phyloP scores from a whole-genome alignment of 164 flowering plant species.

The Piper longum region DNA sequence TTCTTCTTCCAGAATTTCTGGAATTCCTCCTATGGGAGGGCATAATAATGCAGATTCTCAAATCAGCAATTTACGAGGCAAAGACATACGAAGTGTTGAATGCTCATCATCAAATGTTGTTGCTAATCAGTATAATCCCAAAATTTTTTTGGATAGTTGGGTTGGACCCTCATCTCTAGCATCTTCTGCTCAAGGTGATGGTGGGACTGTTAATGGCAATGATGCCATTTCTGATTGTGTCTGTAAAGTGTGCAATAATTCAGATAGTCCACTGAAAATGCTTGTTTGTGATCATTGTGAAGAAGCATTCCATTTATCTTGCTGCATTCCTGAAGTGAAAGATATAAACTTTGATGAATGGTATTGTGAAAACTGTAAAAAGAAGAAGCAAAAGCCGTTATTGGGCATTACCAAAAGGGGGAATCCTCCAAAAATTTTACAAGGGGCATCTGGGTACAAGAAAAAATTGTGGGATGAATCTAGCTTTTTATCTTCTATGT shows the following conservation, averaged over 20 bases:
- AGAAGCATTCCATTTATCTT: conserved; percentile 8
- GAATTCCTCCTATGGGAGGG: too few relatives aligned
- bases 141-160: conserved; percentile 35
- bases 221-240: conserved; percentile 11
- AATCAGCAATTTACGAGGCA: too few relatives aligned
- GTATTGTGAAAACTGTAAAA: conserved; percentile 5
- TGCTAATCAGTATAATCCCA: conserved; percentile 13
- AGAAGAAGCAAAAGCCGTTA: conserved; percentile 9
- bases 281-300: conserved; percentile 10
- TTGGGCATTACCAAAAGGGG: conserved; percentile 13
- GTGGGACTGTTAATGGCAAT: conserved; percentile 4
- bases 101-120: conserved; percentile 61
- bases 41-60: too few relatives aligned
- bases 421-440: conserved; percentile 9
- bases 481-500: conserved; percentile 40
- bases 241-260: conserved; percentile 18
- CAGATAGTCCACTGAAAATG: conserved; percentile 8
- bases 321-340: conserved; percentile 8
- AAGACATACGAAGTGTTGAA: conserved; percentile 17
- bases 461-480: conserved; percentile 15
- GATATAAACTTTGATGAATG: conserved; percentile 8
- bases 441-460: conserved; percentile 15
- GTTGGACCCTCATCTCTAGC: conserved; percentile 20
- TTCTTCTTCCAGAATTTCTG: background rate
- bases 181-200: conserved; percentile 10